These are phyloP conservation scores for Metarhizium album DNA, from an alignment of 2,329 filamentous ascomycete genomes.

Conservation along the genomic window DNA sequence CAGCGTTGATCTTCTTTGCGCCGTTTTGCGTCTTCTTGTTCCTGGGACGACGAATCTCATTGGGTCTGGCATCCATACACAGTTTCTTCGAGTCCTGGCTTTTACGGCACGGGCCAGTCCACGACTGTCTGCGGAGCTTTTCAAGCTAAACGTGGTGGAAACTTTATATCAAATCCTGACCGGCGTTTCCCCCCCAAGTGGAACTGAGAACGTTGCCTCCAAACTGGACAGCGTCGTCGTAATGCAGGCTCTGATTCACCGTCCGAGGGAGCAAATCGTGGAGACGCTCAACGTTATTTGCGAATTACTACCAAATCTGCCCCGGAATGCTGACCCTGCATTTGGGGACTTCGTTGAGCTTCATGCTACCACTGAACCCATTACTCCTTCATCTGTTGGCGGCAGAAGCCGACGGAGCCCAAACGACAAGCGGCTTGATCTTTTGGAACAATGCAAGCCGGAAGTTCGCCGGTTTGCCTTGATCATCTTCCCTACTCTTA, in stretches of 20 bases:
- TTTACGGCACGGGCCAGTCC: conserved; percentile 87
- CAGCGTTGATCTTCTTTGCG: conserved; percentile 74
- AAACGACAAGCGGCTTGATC: conserved; percentile 71
- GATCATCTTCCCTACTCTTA: conserved; percentile 87
- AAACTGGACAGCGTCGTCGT: conserved; percentile 95
- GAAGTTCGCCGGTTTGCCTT: conserved; percentile 87
- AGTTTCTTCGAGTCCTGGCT: conserved; percentile 84
- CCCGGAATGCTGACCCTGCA: conserved; percentile 37
- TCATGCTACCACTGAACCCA: conserved; percentile 26
- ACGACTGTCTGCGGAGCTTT: conserved; percentile 72
- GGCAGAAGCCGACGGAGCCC: conserved; percentile 33
- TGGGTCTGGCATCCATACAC: conserved; percentile 86
- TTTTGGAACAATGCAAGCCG: conserved; percentile 71
- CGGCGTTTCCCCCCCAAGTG: conserved; percentile 80
- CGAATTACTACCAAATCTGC: conserved; percentile 74
- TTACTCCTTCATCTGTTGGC: conserved; percentile 25
- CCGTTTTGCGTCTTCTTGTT: conserved; percentile 75
- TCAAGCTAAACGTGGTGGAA: conserved; percentile 95
- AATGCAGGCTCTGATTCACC: conserved; percentile 96
- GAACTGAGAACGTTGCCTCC: conserved; percentile 63
- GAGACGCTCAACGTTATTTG: conserved; percentile 97
- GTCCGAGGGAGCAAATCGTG: conserved; percentile 89
- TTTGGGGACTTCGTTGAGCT: conserved; percentile 35
- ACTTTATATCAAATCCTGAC: conserved; percentile 96
- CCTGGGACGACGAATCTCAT: conserved; percentile 95